phyloP scores from a whole-genome alignment of 2,329 filamentous ascomycete genomes.

The Colletotrichum graminicola region DNA sequence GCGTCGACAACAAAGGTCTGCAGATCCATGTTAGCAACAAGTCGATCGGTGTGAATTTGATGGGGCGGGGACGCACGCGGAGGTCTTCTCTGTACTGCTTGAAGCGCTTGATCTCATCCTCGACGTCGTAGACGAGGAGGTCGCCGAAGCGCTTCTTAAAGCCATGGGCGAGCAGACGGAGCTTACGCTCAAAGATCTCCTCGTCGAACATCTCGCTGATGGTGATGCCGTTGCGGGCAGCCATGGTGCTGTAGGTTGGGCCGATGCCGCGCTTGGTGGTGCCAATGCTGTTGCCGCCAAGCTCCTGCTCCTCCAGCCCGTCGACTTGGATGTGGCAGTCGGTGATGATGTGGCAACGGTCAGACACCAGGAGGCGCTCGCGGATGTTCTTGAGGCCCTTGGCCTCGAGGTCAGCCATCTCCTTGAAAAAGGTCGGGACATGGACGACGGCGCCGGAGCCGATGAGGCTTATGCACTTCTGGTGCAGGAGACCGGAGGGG shows the following conservation, averaged over 20 bases:
- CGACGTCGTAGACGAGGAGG: constrained; percentile 73
- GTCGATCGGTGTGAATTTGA: background rate
- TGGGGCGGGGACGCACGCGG: constrained; percentile 1
- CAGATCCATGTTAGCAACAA: background rate
- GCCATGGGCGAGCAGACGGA: constrained; percentile 70
- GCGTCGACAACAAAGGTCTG: constrained; percentile 72
- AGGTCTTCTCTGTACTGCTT: constrained; percentile 41
- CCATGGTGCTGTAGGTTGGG: constrained; percentile 64
- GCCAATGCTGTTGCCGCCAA: constrained; percentile 54
- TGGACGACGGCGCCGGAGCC: constrained; percentile 78
- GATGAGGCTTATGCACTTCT: constrained; percentile 78
- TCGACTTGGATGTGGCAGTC: constrained; percentile 77
- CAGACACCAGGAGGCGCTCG: constrained; percentile 71
- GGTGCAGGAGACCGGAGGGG: constrained; percentile 79
- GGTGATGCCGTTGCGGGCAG: constrained; percentile 71
- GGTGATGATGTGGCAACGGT: constrained; percentile 73
- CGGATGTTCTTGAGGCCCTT: constrained; percentile 53
- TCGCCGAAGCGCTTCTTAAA: constrained; percentile 78
- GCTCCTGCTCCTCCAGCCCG: constrained; percentile 72
- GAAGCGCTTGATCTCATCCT: constrained; percentile 70
- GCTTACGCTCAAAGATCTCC: constrained; percentile 73
- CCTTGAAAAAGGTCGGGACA: constrained; percentile 61
- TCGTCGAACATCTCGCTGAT: constrained; percentile 77
- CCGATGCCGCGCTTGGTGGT: constrained; percentile 57
- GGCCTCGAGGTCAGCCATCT: constrained; percentile 55